Base-by-base conservation (phyloP, 192 early-diverging fungal species). In the Glomus cerebriforme region DNA sequence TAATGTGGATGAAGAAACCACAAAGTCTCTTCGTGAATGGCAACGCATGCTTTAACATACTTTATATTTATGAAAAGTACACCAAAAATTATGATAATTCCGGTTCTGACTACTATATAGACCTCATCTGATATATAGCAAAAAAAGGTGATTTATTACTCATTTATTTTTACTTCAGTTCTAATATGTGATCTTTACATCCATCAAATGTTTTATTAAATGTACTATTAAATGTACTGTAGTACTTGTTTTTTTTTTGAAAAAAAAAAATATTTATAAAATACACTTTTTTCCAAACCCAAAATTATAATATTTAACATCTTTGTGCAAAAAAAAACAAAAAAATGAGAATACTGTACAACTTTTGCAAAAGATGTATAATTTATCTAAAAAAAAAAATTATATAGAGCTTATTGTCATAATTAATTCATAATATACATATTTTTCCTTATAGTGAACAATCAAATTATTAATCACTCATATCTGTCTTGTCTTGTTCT, bases 321-420 rank as follows among this genome's bases (percentile, higher is more conserved):
- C 49, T 5, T 54, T 54, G 49, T 3, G 32, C 31, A 65, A 64
- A 65, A 65, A 65, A 32, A 64, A 31, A 64, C 9, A 64, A 60
- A 60, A 60, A 60, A 60, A 26, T n/a, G n/a, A 64, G n/a, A 64
- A 65, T 32, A 31, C 63, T 65, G 63, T 65, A 65, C 63, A 65
- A 65, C 63, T 54, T 62, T 62, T 65, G 63, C 63, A 32, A 65
- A 64, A n/a, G 63, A 65, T 31, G 63, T 65, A 65, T 31, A 31
- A 29, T 26, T 22, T 29, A 27, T 54, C 49, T 54, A 54, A 22
- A 17, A 65, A 32, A 31, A 65, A 32, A 62, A 62, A 26, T 6
- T 26, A 26, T 26, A 62, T 62, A 62, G 10, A 65, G 9, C 63
- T n/a, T 27, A 29, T 31, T 31, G 12, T 10, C 39, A 65, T 24